phyloP scores from a whole-genome alignment of 306 rosid genomes.

The Lupinus albus region DNA sequence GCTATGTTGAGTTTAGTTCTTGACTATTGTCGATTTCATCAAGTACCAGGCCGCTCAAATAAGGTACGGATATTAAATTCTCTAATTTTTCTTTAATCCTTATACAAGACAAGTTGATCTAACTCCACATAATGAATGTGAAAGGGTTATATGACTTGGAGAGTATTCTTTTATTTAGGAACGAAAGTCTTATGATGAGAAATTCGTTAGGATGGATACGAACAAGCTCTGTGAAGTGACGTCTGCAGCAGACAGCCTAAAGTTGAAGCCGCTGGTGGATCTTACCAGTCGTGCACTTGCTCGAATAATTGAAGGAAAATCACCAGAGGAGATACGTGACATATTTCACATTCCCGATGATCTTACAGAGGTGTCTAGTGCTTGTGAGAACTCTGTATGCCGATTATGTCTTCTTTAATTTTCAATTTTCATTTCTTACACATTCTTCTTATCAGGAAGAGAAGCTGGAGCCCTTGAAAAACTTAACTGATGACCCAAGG shows the following conservation, averaged over 20 bases:
- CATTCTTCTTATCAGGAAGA: constrained; percentile 73
- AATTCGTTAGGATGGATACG: constrained; percentile 85
- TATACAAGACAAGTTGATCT: constrained; percentile 1
- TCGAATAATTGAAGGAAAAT: constrained; percentile 95
- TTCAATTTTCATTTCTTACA: constrained; percentile 49
- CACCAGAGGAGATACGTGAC: constrained; percentile 98
- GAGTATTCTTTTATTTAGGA: constrained; percentile 61
- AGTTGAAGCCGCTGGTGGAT: constrained; percentile 94
- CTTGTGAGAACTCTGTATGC: constrained; percentile 53
- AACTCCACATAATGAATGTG: background rate
- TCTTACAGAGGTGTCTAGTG: constrained; percentile 92
- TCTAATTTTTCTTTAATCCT: constrained; percentile 26
- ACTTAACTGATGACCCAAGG: constrained; percentile 92
- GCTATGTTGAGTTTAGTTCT: constrained; percentile 83
- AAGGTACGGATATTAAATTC: constrained; percentile 56
- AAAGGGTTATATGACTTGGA: constrained; percentile 36
- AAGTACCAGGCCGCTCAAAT: constrained; percentile 91
- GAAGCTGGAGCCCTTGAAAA: constrained; percentile 88
- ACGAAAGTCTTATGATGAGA: constrained; percentile 85
- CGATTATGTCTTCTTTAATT: constrained; percentile 42
- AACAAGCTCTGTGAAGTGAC: constrained; percentile 92
- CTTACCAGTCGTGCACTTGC: constrained; percentile 98
- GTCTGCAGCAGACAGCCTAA: constrained; percentile 97
- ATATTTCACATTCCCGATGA: constrained; percentile 99
- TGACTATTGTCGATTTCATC: constrained; percentile 97